Evolutionary conservation across 345 rosid genomes (phyloP).

Genomic region (Raphanus sativus): DNA sequence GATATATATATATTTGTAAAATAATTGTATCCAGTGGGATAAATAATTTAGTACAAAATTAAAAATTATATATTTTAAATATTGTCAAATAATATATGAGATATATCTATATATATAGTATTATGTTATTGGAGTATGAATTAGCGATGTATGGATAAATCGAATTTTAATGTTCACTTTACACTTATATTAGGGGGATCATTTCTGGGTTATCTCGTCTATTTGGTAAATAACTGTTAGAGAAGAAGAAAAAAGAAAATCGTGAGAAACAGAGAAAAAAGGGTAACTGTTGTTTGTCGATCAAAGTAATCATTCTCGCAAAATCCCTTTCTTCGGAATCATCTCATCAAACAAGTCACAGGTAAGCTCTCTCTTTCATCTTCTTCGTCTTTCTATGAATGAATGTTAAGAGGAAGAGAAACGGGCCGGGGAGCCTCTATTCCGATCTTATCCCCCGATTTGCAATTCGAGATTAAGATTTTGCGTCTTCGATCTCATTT

Average conservation of each 20-base stretch:
- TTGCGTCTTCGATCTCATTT: background rate
- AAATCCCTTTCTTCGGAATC: slow-evolving; percentile 4
- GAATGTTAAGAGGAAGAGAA: background rate
- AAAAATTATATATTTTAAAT: too few relatives aligned
- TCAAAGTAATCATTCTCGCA: background rate
- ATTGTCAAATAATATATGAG: too few relatives aligned
- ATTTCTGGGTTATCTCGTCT: background rate
- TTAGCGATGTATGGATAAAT: background rate
- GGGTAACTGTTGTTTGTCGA: background rate
- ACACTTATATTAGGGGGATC: background rate
- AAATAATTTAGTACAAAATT: too few relatives aligned
- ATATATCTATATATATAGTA: too few relatives aligned
- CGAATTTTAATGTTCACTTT: background rate
- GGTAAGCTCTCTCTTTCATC: background rate
- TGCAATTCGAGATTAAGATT: background rate
- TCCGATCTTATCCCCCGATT: background rate
- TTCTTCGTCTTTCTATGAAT: background rate
- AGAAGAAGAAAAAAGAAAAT: background rate
- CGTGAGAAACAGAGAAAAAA: background rate
- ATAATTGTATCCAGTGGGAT: too few relatives aligned
- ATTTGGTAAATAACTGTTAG: background rate
- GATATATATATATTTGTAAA: too few relatives aligned
- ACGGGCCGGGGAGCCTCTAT: background rate
- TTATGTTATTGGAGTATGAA: too few relatives aligned
- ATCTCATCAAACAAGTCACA: background rate